phyloP scores from a whole-genome alignment of 169 alveolate species.

The Eimeria necatrix region DNA sequence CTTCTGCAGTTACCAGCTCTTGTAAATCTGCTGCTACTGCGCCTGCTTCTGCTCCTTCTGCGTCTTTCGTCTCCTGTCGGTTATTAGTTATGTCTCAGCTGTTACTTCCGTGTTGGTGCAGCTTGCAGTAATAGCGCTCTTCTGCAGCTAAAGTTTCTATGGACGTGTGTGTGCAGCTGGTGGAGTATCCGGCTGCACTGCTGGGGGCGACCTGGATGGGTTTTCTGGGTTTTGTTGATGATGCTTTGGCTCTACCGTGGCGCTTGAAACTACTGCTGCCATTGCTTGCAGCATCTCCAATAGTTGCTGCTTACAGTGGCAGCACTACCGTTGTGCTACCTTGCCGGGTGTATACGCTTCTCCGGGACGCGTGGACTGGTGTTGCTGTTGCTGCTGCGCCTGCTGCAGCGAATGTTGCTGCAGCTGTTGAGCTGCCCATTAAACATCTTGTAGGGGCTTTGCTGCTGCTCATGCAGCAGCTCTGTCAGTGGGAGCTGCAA shows the following conservation, averaged over 20 bases:
- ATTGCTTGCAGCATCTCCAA: slow-evolving; percentile 89
- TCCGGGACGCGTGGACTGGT: background rate
- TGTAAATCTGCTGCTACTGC: background rate
- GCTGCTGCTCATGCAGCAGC: background rate
- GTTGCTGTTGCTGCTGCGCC: background rate
- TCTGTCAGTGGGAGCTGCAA: background rate
- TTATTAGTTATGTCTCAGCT: background rate
- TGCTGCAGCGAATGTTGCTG: background rate
- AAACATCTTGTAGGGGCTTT: background rate
- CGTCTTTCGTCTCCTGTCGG: background rate
- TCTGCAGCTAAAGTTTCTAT: background rate
- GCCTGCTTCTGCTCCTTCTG: slow-evolving; percentile 8
- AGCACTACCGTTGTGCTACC: slow-evolving; percentile 93
- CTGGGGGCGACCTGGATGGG: slow-evolving; percentile 60
- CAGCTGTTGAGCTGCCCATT: background rate
- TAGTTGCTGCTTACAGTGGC: slow-evolving; percentile 93
- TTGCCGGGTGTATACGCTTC: slow-evolving; percentile 14
- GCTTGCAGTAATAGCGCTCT: background rate
- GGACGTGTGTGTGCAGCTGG: slow-evolving; percentile 61
- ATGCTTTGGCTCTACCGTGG: slow-evolving; percentile 95
- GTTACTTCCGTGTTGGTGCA: background rate
- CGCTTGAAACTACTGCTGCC: slow-evolving; percentile 95
- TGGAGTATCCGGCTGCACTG: slow-evolving; percentile 77
- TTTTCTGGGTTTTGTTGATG: slow-evolving; percentile 94
- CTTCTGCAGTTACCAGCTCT: background rate